phyloP scores from a whole-genome alignment of 2,329 filamentous ascomycete species.

The Rutstroemia sp. region DNA sequence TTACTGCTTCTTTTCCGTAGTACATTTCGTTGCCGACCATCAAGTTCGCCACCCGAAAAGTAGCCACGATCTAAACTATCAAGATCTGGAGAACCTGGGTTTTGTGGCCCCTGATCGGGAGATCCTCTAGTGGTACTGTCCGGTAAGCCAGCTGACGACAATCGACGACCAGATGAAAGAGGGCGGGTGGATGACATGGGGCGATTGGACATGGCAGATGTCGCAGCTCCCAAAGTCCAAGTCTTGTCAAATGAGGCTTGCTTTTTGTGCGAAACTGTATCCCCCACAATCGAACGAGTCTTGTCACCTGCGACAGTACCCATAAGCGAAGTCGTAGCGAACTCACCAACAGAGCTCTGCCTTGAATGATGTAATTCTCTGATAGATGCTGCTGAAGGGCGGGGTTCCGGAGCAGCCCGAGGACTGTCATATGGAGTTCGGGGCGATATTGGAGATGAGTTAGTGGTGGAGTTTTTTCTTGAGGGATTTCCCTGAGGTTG shows the following conservation, averaged over 20 bases:
- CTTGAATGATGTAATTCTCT: constrained; percentile 77
- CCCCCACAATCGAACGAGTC: constrained; percentile 12
- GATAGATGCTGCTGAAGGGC: constrained; percentile 74
- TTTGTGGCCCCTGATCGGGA: constrained; percentile 29
- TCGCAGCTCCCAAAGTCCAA: constrained; percentile 51
- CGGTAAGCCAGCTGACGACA: constrained; percentile 12
- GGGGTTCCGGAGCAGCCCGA: constrained; percentile 37
- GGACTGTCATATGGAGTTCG: constrained; percentile 30
- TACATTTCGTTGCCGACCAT: constrained; percentile 68
- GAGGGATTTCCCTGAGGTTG: constrained; percentile 25
- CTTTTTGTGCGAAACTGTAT: constrained; percentile 45
- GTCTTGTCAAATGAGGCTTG: constrained; percentile 63
- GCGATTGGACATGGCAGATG: constrained; percentile 22
- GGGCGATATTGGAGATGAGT: constrained; percentile 36
- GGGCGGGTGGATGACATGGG: constrained; percentile 21
- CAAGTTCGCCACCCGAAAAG: constrained; percentile 82
- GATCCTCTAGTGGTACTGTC: constrained; percentile 22
- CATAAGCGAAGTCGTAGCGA: constrained; percentile 37
- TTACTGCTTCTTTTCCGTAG: constrained; percentile 69
- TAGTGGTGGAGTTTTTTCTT: constrained; percentile 33
- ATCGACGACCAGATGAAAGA: constrained; percentile 7
- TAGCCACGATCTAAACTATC: constrained; percentile 66
- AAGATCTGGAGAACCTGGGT: constrained; percentile 41
- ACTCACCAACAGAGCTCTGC: constrained; percentile 57
- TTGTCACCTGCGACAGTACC: constrained; percentile 33